Evolutionary conservation across 352 stramenopile species (phyloP), one percentile per base, ranked within the genome.

Genomic region (Phytopythium cucurbitacearum): DNA sequence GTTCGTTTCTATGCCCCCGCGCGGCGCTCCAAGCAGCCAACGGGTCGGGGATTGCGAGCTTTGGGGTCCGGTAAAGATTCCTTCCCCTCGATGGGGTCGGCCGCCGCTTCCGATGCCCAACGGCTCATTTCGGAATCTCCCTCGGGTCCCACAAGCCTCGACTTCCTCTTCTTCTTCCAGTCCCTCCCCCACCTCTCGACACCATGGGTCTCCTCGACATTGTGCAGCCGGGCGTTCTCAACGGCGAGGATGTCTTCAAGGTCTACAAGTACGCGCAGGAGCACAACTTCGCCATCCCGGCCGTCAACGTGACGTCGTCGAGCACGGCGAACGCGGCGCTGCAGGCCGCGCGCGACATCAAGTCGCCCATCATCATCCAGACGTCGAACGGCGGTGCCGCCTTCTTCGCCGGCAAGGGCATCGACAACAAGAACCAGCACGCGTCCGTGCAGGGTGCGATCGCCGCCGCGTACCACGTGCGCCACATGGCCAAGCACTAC

Each of bases 301-400:
- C 95, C 53, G 95, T 99, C 16, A 99, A 99, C 79, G 96, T 96
- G 60, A 97, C 97, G 47, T 98, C 90, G 44, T 97, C 91, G 39
- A 96, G 87, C 71, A 98, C 95, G 53, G 93, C 96, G 55, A 99
- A 99, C 74, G 72, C 95, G 15, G 96, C 93, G 57, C 95, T 99
- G 71, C 94, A 99, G 74, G 97, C 96, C 32, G 96, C 96, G 53
- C 89, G 89, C 59, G 91, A 97, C 74, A 97, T 98, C 77, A 95
- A 98, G 67, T 95, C 83, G 51, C 96, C 96, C 53, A 97, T 99
- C 69, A 98, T 99, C 76, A 96, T 99, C 54, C 97, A 98, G 70
- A 97, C 98, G 63, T 98, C 95, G 56, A 99, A 99, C 81, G 97
- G 97, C 69, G 97, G 96, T 66, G 93, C 89, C 67, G 91, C 95